Conservation (phyloP, 768 basidiomycete genomes). For the Termitomyces sp. region DNA sequence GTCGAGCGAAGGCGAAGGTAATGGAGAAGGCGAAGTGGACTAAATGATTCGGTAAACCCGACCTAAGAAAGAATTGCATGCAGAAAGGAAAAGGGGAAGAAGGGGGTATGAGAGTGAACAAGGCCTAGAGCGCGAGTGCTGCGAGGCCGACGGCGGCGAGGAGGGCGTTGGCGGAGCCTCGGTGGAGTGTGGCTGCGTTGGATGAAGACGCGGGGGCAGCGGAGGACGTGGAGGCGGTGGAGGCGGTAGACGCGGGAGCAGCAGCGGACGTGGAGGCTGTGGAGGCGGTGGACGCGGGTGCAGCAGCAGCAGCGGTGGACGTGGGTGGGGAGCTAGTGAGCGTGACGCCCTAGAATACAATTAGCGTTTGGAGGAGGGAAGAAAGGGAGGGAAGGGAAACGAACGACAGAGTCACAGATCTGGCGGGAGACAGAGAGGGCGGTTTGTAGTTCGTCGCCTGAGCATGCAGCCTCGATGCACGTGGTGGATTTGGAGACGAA, state of each 20-base stretch:
- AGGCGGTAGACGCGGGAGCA: not conserved
- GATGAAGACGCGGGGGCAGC: conserved; percentile 9
- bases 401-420: conserved; percentile 46
- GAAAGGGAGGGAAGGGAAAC: conserved; percentile 16
- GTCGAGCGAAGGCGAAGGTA: too few species aligned
- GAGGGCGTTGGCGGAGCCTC: conserved; percentile 26
- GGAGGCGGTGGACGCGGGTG: not conserved
- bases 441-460: conserved; percentile 35
- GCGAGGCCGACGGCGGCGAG: conserved; percentile 39
- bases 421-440: conserved; percentile 37
- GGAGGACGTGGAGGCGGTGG: not conserved
- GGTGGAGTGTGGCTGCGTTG: conserved; percentile 17
- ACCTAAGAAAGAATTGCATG: too few species aligned
- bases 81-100: too few species aligned
- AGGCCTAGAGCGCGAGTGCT: conserved; percentile 36
- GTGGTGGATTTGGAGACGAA: conserved; percentile 42
- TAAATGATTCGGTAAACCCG: too few species aligned
- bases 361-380: too few species aligned
- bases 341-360: conserved; percentile 29
- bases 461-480: conserved; percentile 48
- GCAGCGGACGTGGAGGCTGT: not conserved
- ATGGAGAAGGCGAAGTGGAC: too few species aligned
- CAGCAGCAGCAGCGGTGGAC: not conserved
- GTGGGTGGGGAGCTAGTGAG: not conserved
- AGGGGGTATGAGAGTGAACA: too few species aligned